Percentiles rank a stretch among this genome's conserved stretches.
Evolutionary conservation across 2,329 filamentous ascomycete genomes (phyloP).

Genomic region (Fusarium tjaetaba): DNA sequence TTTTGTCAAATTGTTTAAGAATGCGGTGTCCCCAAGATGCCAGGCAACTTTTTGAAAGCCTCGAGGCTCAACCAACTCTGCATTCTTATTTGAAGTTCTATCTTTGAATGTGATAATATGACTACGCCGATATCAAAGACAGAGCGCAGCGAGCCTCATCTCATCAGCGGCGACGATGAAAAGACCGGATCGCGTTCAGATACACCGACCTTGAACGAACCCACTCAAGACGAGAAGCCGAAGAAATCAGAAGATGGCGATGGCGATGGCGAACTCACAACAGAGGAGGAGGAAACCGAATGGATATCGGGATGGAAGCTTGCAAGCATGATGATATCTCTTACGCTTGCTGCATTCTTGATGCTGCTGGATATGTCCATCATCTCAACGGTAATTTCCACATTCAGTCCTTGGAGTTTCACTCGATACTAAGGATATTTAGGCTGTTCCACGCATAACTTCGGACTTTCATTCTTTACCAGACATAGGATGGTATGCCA

Average conservation of each 20-base stretch:
- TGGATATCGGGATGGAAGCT: constrained; percentile 46
- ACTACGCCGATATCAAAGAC: neutral
- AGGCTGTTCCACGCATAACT: constrained; percentile 61
- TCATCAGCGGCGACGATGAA: neutral
- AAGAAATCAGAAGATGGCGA: constrained; percentile 14
- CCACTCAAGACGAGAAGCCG: constrained; percentile 2
- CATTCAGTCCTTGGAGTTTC: neutral
- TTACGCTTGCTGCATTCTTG: constrained; percentile 57
- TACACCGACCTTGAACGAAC: constrained; percentile 33
- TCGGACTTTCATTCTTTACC: constrained; percentile 59
- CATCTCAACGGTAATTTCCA: constrained; percentile 56
- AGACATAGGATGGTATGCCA: constrained; percentile 67
- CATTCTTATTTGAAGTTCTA: neutral
- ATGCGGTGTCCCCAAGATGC: constrained; percentile 6
- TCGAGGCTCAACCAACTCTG: neutral
- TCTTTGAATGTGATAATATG: constrained; percentile 2
- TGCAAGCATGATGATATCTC: constrained; percentile 47
- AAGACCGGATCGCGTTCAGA: constrained; percentile 19
- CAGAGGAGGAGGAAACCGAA: constrained; percentile 19
- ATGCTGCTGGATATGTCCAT: constrained; percentile 64
- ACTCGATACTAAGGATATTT: neutral
- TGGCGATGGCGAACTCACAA: neutral
- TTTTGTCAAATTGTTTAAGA: constrained; percentile 14
- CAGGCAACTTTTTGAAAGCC: neutral
- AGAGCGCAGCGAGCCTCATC: neutral